Evolutionary conservation across 805 yeast species (phyloP), one percentile per base, ranked within the genome.

Genomic region (Saccharomyces paradoxus): DNA sequence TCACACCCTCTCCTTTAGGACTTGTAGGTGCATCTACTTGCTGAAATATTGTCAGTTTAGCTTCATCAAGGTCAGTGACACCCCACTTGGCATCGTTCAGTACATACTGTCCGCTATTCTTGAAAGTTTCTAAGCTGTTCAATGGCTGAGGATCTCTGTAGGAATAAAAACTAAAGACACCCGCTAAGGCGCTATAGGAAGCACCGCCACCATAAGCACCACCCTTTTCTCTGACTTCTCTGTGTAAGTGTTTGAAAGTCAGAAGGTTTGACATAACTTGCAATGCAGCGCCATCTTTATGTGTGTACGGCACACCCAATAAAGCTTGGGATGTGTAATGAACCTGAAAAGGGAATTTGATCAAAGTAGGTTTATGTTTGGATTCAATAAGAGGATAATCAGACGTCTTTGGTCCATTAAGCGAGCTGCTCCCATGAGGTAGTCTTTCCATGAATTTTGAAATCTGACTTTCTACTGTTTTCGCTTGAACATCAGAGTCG

Each of bases 121-220:
- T 67, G 66, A 88, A 87, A 1, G 86, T 79, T 2, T 74, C 70
- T 10, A 88, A 68, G 1, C 97, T 86, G 58, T 82, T 80, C 41
- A 78, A 66, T 0, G 97, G 89, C 59, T 88, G 85, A 17, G 99
- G 99, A 69, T 94, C 99, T 61, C 99, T 80, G 74, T 92, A 94
- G 0, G 98, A 90, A 71, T 86, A 94, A 72, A 78, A 89, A 32
- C 87, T 80, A 63, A 92, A 81, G 2, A 84, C 63, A 0, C 97
- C 98, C 51, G 87, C 89, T 24, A 88, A 67, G 0, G 92, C 89
- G 66, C 85, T 87, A 68, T 84, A 94, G 7, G 80, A 73, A 4
- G 96, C 87, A 3, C 99, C 99, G 5, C 96, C 98, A 7, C 99
- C 99, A 66, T 94, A 94, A 0, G 99, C 99, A 56, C 99, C 99